Conservation (phyloP, 2,329 filamentous ascomycete genomes). For the Penicillium sp. region DNA sequence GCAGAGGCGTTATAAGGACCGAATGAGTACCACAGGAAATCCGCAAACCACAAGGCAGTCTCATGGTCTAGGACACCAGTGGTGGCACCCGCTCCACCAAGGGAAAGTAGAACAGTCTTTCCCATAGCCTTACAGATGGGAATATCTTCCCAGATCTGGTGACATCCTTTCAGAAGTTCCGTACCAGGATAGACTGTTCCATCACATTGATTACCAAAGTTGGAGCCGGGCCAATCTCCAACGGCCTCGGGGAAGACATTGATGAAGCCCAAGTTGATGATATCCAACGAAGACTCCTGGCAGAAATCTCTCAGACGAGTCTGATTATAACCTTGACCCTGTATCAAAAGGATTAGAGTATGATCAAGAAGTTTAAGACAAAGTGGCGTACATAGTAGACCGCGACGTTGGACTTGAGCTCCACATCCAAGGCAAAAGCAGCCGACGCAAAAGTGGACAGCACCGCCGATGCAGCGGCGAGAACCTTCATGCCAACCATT, state of each 20-base stretch:
- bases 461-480: constrained; percentile 36
- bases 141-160: constrained; percentile 45
- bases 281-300: constrained; percentile 52
- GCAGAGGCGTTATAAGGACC: constrained; percentile 38
- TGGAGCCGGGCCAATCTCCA: constrained; percentile 52
- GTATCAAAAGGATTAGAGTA: constrained; percentile 10
- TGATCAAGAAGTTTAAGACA: not conserved
- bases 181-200: constrained; percentile 41
- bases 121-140: constrained; percentile 41
- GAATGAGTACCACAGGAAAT: constrained; percentile 54
- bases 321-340: constrained; percentile 56
- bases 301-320: constrained; percentile 53
- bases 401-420: constrained; percentile 50
- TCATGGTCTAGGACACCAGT: constrained; percentile 46
- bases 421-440: constrained; percentile 43
- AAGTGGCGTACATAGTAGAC: constrained; percentile 52
- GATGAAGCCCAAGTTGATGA: constrained; percentile 59
- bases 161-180: constrained; percentile 45
- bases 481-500: constrained; percentile 38
- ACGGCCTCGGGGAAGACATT: constrained; percentile 52
- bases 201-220: constrained; percentile 59
- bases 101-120: constrained; percentile 49
- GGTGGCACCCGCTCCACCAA: constrained; percentile 47
- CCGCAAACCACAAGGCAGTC: constrained; percentile 48
- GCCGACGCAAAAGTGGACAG: constrained; percentile 31